Base-by-base conservation (phyloP, 805 yeast species). In the Yamadazyma paraphyllophila region DNA sequence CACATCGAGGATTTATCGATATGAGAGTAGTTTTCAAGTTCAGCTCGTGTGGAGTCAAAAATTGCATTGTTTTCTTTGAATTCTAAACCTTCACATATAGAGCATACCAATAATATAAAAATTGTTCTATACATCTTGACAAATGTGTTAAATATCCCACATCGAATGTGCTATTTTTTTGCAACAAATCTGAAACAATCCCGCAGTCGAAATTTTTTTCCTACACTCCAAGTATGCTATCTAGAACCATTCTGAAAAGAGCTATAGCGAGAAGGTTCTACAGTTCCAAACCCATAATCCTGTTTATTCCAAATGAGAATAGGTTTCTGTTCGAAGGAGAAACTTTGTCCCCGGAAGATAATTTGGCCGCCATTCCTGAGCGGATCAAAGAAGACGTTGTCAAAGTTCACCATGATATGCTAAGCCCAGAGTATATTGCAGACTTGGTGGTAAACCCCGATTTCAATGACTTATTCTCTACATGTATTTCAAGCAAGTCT, bases 341-440 rank as follows among this genome's bases (percentile, higher is more conserved):
- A 13, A 29, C 12, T 14, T 48, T 62, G 20, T 54, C 65, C 4
- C 52, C 58, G 7, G 63, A 60, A 42, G 62, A 67, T 31, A 59
- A 63, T 40, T 53, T 46, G n/a, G 65, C 63, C 2, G 67, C 69
- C 2, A 63, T 71, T 5, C 76, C 74, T 1, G 40, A 55, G 27
- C 58, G 50, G 46, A 70, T 71, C 12, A 41, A 36, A 2, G 41
- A 8, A 4, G 49, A 46, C 3, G 27, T 43, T 13, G 31, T 50
- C 4, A 60, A 55, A 46, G 48, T 51, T 32, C 56, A 61, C 38
- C 58, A 50, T 43, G 63, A 68, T 27, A 65, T 71, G 36, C 49
- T 58, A 12, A 57, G 60, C 34, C 76, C 76, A 0, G 62, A 63
- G 24, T 58, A 58, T 36, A 56, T 65, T 2, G 60, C 66, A n/a